These are phyloP conservation scores for Leptodermis oblonga DNA, from an alignment of 257 asterid genomes.

Conservation along the genomic window DNA sequence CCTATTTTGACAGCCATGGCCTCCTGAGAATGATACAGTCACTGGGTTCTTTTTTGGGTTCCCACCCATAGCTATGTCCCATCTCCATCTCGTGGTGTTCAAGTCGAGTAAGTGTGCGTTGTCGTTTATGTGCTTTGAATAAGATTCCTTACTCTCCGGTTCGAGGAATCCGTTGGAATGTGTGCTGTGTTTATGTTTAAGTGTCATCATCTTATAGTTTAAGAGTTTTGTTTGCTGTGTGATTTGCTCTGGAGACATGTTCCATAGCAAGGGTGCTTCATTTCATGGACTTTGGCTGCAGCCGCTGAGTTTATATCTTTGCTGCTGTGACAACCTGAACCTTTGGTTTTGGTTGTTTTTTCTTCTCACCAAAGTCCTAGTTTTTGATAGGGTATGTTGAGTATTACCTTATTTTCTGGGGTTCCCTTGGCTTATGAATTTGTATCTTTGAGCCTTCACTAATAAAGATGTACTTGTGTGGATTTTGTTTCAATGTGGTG, in stretches of 20 bases:
- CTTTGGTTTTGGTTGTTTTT: conserved; percentile 38
- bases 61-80: background rate
- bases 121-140: conserved; percentile 5
- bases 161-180: background rate
- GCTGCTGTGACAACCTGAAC: conserved; percentile 18
- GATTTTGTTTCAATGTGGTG: conserved; percentile 2
- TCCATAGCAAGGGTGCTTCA: conserved; percentile 28
- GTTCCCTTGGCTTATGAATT: conserved; percentile 22
- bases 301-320: conserved; percentile 18
- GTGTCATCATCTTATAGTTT: no score
- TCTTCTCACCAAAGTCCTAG: conserved; percentile 25
- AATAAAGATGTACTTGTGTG: conserved; percentile 5
- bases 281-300: conserved; percentile 39
- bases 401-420: conserved; percentile 42
- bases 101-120: background rate
- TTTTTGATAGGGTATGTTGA: conserved; percentile 40
- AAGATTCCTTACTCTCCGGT: conserved; percentile 4
- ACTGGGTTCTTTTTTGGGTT: background rate
- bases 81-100: background rate
- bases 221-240: no score
- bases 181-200: background rate
- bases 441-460: conserved; percentile 29
- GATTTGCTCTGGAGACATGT: conserved; percentile 8
- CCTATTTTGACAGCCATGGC: conserved; percentile 15
- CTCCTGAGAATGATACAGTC: conserved; percentile 12